phyloP scores from a whole-genome alignment of 495 filamentous ascomycete genomes.

The Margaritispora aquatica region DNA sequence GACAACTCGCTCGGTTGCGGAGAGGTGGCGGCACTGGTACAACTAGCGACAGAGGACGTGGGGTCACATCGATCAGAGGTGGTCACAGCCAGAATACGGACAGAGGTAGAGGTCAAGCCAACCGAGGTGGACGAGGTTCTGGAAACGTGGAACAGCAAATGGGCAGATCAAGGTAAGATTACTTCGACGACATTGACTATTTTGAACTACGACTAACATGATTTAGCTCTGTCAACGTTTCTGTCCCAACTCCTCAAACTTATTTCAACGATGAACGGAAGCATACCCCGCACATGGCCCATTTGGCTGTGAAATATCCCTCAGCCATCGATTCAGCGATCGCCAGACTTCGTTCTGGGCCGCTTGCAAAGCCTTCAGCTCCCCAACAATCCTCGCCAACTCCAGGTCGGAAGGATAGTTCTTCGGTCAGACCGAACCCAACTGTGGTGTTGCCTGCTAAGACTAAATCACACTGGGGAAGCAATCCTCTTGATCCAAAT shows the following conservation, averaged over 20 bases:
- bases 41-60: neutral
- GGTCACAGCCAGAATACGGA: neutral
- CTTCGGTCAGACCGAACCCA: neutral
- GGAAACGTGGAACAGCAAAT: neutral
- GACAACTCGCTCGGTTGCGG: slow-evolving; percentile 16
- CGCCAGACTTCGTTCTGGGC: neutral
- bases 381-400: neutral
- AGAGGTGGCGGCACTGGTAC: neutral
- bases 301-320: neutral
- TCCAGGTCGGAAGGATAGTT: neutral
- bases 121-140: neutral
- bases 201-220: neutral
- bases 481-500: neutral
- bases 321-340: neutral
- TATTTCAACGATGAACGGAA: neutral
- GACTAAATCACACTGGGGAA: neutral
- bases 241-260: neutral
- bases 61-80: neutral
- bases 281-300: neutral
- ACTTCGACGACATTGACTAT: neutral
- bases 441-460: neutral
- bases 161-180: neutral
- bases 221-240: neutral
- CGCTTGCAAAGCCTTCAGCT: neutral
- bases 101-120: neutral